Base-by-base conservation (phyloP, 148 eudicot species). In the Camellia japonica region DNA sequence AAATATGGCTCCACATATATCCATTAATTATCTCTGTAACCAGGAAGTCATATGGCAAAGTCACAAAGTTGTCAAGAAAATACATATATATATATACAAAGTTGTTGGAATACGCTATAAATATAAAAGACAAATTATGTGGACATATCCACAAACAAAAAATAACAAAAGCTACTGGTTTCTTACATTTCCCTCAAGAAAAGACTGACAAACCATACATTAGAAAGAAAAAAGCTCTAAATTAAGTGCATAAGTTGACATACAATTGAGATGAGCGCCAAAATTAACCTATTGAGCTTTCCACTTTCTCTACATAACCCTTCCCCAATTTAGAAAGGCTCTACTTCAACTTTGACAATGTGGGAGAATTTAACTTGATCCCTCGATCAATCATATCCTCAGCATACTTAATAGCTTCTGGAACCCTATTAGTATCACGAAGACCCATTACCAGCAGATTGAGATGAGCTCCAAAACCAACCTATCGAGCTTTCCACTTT, bases 321-420 rank as follows among this genome's bases (percentile, higher is more conserved):
- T 88, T 93, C 56, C 93, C 91, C 54, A 74, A 84, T 80, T 89
- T 90, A 5, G 67, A 65, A 23, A 91, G 92, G 80, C 87, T 88
- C 75, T 91, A 89, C 76, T 88, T 90, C 85, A 95, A 81, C 79
- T 87, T 90, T 0, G 88, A 74, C 78, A 89, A 69, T 0, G 90
- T 82, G 11, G 85, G 77, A 49, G 95, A 88, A 78, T 74, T 87
- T 90, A 93, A 78, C 87, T 89, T 93, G 81, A 95, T 90, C 76
- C 85, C 80, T n/a, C 91, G 85, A 42, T 89, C 95, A 20, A 90
- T 87, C 93, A 95, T 90, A 83, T 93, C 95, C 68, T 91, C 88
- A 13, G 95, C 98, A 85, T 90, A 91, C 87, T 91, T 93, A 19
- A 89, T 91, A 64, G 93, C 93, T 87, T 95, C 98, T 44, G 88